A percentile compares a stretch with the other conserved stretches of the same genome.
phyloP scores from a whole-genome alignment of 2,329 filamentous ascomycete species.

The Dactylellina drechsleri region DNA sequence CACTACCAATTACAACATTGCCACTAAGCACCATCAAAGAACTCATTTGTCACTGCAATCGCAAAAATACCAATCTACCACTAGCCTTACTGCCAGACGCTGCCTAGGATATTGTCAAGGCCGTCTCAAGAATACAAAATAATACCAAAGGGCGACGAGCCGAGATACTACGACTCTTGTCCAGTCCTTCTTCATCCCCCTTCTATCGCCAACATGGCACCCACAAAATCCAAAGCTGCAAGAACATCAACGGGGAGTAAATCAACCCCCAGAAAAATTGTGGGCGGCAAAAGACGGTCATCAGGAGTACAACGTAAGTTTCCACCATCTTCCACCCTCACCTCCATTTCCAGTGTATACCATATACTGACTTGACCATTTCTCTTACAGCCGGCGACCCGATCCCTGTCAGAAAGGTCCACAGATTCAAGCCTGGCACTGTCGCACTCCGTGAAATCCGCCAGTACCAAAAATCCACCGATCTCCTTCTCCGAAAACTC shows the following conservation, averaged over 20 bases:
- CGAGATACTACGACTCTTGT: no score
- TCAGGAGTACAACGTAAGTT: constrained; percentile 51
- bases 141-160: no score
- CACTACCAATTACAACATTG: no score
- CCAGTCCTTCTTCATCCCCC: no score
- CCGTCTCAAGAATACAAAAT: not conserved
- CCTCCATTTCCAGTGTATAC: not conserved
- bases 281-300: constrained; percentile 43
- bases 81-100: not conserved
- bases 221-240: constrained; percentile 31
- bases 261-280: constrained; percentile 21
- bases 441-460: constrained; percentile 90
- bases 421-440: constrained; percentile 80
- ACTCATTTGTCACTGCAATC: no score
- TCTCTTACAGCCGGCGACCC: constrained; percentile 74
- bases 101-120: not conserved
- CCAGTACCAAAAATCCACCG: constrained; percentile 86
- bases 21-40: no score
- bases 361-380: constrained; percentile 13
- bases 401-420: constrained; percentile 67
- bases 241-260: constrained; percentile 33
- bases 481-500: constrained; percentile 82
- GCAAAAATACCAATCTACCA: no score
- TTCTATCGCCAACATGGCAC: constrained; percentile 30
- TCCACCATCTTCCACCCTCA: not conserved